A percentile compares a stretch with the other conserved stretches of the same genome.
These are phyloP conservation scores for Ogataea neopini DNA, from an alignment of 805 yeast genomes.

Conservation along the genomic window DNA sequence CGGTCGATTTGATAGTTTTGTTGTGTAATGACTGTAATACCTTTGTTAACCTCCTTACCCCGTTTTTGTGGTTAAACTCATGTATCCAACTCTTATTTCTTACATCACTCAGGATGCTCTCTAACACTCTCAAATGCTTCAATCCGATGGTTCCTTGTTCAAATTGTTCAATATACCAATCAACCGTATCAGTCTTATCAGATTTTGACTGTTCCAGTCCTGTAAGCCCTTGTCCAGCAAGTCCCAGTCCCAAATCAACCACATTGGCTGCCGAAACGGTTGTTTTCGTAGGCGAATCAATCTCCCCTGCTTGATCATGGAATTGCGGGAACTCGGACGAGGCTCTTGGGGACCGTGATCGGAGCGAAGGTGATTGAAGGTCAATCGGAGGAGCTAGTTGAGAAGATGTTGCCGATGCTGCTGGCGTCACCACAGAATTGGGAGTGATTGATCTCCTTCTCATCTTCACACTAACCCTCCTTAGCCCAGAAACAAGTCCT, in stretches of 20 bases:
- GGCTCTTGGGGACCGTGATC: too few species aligned
- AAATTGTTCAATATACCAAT: constrained; percentile 44
- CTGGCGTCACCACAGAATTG: neutral
- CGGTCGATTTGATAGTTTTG: constrained; percentile 41
- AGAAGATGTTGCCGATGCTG: too few species aligned
- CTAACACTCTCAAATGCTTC: constrained; percentile 39
- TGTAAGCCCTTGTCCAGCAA: constrained; percentile 33
- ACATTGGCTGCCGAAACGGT: constrained; percentile 28
- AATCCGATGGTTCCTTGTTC: constrained; percentile 41
- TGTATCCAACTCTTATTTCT: constrained; percentile 62
- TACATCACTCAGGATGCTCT: constrained; percentile 19
- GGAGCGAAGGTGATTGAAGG: too few species aligned
- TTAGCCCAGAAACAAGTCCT: constrained; percentile 14
- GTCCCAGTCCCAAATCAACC: constrained; percentile 30
- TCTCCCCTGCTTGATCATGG: neutral
- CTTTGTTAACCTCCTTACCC: constrained; percentile 73
- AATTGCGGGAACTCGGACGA: neutral
- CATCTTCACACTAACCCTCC: constrained; percentile 18
- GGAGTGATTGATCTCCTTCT: constrained; percentile 10
- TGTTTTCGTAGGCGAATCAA: constrained; percentile 14
- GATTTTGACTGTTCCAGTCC: neutral
- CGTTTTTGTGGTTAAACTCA: constrained; percentile 74
- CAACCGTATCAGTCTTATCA: constrained; percentile 30
- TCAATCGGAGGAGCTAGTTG: constrained; percentile 1
- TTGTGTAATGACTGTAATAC: constrained; percentile 57